Conservation (phyloP, 1,139 yeast genomes). For the Magnusiomyces fungicola region DNA sequence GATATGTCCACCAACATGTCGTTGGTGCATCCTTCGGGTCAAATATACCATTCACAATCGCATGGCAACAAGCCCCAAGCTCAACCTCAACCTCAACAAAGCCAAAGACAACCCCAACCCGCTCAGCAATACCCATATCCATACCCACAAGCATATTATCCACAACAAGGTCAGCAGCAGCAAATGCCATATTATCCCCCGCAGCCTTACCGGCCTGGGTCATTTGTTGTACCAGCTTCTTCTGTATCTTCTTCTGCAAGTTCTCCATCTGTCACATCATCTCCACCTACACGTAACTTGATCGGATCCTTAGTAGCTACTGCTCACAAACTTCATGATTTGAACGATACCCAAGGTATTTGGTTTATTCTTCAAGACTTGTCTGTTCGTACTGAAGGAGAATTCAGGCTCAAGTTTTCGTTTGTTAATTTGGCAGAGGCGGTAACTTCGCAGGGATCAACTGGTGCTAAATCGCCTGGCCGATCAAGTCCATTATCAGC, state of each 20-base stretch:
- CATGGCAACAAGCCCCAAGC: slow-evolving; percentile 3
- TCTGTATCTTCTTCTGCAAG: neutral
- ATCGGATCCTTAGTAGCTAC: slow-evolving; percentile 38
- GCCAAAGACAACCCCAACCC: slow-evolving; percentile 5
- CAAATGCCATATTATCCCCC: too few relatives aligned
- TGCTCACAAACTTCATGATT: slow-evolving; percentile 36
- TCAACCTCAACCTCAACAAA: too few relatives aligned
- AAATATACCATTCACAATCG: slow-evolving; percentile 14
- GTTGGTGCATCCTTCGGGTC: slow-evolving; percentile 22
- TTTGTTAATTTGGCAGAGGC: slow-evolving; percentile 31
- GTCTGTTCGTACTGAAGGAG: slow-evolving; percentile 40
- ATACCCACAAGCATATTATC: slow-evolving; percentile 14
- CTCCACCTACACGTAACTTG: slow-evolving; percentile 31
- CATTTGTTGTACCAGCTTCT: too few relatives aligned
- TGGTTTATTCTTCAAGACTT: slow-evolving; percentile 41
- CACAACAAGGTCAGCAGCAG: slow-evolving; percentile 10
- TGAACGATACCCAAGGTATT: slow-evolving; percentile 33
- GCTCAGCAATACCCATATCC: neutral
- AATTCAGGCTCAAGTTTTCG: slow-evolving; percentile 35
- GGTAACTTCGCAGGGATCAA: slow-evolving; percentile 3
- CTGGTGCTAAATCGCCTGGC: neutral
- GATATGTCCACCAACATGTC: slow-evolving; percentile 33
- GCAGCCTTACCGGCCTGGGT: too few relatives aligned
- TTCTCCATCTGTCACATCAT: neutral
- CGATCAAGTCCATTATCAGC: slow-evolving; percentile 1